Percentiles rank a stretch among this genome's conserved stretches.
Conservation (phyloP, 2,329 filamentous ascomycete genomes). For the Alternaria tenuissima region DNA sequence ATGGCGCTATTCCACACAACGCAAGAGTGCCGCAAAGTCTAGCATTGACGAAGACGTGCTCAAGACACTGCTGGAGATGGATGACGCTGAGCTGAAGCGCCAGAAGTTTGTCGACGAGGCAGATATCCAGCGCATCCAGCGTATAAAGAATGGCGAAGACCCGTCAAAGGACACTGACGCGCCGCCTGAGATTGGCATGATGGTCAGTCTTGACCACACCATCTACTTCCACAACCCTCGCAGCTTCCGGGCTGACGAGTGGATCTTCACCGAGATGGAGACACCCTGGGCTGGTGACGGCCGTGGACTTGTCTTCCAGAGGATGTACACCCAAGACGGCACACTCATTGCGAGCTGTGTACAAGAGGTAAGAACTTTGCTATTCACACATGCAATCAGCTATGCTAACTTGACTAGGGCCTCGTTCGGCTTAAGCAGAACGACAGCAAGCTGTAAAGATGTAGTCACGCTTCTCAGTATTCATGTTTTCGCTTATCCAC, state of each 20-base stretch:
- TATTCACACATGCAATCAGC: neutral
- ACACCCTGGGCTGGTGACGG: conserved; percentile 83
- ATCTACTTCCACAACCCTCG: conserved; percentile 64
- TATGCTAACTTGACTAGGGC: conserved; percentile 20
- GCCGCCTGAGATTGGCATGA: conserved; percentile 76
- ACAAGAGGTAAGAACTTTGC: conserved; percentile 68
- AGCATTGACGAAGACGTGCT: conserved; percentile 55
- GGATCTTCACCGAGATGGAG: conserved; percentile 83
- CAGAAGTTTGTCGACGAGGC: conserved; percentile 58
- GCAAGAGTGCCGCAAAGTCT: conserved; percentile 46
- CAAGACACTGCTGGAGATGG: conserved; percentile 56
- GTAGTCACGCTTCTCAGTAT: neutral
- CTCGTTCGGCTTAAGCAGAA: conserved; percentile 24
- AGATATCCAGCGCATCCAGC: conserved; percentile 56
- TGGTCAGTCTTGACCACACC: conserved; percentile 79
- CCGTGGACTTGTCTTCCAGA: conserved; percentile 77
- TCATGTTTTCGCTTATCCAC: neutral
- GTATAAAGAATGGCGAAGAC: conserved; percentile 52
- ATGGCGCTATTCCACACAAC: conserved; percentile 71
- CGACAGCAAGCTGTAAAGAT: conserved; percentile 21
- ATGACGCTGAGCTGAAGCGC: conserved; percentile 53
- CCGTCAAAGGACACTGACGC: conserved; percentile 55
- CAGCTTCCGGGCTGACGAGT: conserved; percentile 65
- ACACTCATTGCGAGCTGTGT: conserved; percentile 79
- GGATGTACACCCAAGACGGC: conserved; percentile 75